Conservation (phyloP, 345 rosid species). For the Populus tremula region DNA sequence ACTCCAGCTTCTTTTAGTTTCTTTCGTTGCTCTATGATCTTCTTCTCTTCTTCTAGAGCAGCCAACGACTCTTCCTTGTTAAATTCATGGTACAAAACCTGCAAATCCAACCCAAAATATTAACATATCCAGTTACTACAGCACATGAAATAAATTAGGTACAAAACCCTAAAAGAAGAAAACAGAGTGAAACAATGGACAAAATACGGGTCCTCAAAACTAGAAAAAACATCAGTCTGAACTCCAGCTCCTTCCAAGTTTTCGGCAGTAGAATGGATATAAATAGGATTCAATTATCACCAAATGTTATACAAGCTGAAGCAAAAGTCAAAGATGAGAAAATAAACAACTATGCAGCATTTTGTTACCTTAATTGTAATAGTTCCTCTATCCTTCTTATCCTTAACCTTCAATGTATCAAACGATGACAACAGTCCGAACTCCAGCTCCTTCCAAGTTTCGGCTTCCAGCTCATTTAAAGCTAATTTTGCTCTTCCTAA, state of each 20-base stretch:
- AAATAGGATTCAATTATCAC: background rate
- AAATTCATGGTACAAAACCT: conserved; percentile 72
- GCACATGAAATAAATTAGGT: background rate
- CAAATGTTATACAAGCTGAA: background rate
- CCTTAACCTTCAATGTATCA: conserved; percentile 87
- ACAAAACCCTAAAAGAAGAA: background rate
- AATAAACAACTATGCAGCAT: background rate
- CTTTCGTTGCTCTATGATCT: conserved; percentile 70
- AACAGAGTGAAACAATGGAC: background rate
- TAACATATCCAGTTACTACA: background rate
- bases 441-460: conserved; percentile 50
- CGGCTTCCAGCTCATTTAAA: conserved; percentile 56
- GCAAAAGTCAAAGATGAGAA: background rate
- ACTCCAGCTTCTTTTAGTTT: conserved; percentile 85
- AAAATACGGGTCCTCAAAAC: background rate
- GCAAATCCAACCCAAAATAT: conserved; percentile 1
- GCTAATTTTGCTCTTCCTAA: conserved; percentile 78
- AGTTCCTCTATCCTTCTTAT: conserved; percentile 93
- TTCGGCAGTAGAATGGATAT: background rate
- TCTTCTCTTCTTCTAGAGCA: conserved; percentile 90
- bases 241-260: too few species aligned
- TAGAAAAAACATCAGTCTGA: background rate
- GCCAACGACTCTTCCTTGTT: conserved; percentile 73
- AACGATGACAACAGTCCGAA: conserved; percentile 76
- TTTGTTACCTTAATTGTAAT: conserved; percentile 64